Conservation (phyloP, 2,329 filamentous ascomycete species). For the Claviceps pusilla region DNA sequence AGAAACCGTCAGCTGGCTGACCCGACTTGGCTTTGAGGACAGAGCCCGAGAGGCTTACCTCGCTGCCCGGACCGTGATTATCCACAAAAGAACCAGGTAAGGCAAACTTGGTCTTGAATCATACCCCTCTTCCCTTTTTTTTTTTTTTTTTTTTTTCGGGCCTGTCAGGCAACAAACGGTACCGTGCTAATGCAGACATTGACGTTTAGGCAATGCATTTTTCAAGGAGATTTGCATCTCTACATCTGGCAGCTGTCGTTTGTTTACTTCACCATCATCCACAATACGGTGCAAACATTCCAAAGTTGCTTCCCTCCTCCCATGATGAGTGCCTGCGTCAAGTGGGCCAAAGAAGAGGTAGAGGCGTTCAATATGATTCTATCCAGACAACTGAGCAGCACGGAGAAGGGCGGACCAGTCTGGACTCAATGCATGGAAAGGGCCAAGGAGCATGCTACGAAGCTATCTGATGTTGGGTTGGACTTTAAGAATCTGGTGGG, state of each 20-base stretch:
- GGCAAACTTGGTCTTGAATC: not conserved
- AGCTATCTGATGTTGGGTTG: conserved; percentile 72
- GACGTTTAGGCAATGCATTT: conserved; percentile 63
- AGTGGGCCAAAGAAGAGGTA: conserved; percentile 93
- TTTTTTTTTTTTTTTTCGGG: not conserved
- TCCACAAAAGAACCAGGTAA: conserved; percentile 71
- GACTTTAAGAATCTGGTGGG: conserved; percentile 79
- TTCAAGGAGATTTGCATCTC: conserved; percentile 79
- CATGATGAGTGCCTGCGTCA: conserved; percentile 88
- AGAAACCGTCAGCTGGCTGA: conserved; percentile 69
- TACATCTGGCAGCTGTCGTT: conserved; percentile 94
- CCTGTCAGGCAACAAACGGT: too few species aligned
- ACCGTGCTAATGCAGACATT: not conserved
- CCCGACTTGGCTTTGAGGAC: conserved; percentile 79
- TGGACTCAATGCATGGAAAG: conserved; percentile 75
- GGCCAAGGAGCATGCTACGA: conserved; percentile 63
- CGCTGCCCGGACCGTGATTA: conserved; percentile 58
- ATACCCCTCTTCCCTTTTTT: too few species aligned
- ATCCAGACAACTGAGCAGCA: conserved; percentile 70
- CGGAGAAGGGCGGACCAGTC: conserved; percentile 57
- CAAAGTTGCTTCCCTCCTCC: conserved; percentile 71
- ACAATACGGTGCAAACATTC: conserved; percentile 83
- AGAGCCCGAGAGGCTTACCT: conserved; percentile 78
- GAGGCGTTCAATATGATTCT: conserved; percentile 80
- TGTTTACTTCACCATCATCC: conserved; percentile 87